phyloP scores from a whole-genome alignment of 306 rosid species.

The Cucurbita ficifolia region DNA sequence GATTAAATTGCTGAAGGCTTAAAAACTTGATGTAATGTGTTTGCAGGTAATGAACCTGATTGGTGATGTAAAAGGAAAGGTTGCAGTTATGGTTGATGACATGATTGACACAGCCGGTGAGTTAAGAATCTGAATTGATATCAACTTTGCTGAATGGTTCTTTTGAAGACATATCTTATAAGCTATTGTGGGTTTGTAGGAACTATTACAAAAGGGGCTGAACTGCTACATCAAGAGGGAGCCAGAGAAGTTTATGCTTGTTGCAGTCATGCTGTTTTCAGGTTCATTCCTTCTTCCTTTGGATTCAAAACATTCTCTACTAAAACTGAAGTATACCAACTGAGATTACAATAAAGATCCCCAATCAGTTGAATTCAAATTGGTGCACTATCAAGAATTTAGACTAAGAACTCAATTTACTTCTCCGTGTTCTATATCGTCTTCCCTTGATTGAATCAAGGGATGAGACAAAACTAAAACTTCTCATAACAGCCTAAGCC shows the following conservation, averaged over 20 bases:
- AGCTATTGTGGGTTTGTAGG: conserved; percentile 22
- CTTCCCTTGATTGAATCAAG: too few species aligned
- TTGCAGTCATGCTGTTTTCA: conserved; percentile 86
- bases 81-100: conserved; percentile 98
- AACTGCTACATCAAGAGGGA: conserved; percentile 78
- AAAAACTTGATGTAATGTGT: background rate
- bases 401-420: background rate
- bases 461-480: too few species aligned
- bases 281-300: conserved; percentile 12
- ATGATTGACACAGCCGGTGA: conserved; percentile 99
- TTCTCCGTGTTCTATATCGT: too few species aligned
- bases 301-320: background rate
- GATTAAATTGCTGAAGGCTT: background rate
- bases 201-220: conserved; percentile 91
- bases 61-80: conserved; percentile 94
- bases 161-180: background rate
- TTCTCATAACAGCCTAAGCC: too few species aligned
- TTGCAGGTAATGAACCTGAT: conserved; percentile 89
- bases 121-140: background rate
- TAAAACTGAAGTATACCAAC: background rate
- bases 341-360: background rate
- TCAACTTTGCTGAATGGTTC: background rate
- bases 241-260: conserved; percentile 98
- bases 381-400: background rate
- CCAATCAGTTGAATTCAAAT: background rate